These are phyloP conservation scores for Crithidia mellificae DNA, from an alignment of 208 protist genomes.

Conservation along the genomic window DNA sequence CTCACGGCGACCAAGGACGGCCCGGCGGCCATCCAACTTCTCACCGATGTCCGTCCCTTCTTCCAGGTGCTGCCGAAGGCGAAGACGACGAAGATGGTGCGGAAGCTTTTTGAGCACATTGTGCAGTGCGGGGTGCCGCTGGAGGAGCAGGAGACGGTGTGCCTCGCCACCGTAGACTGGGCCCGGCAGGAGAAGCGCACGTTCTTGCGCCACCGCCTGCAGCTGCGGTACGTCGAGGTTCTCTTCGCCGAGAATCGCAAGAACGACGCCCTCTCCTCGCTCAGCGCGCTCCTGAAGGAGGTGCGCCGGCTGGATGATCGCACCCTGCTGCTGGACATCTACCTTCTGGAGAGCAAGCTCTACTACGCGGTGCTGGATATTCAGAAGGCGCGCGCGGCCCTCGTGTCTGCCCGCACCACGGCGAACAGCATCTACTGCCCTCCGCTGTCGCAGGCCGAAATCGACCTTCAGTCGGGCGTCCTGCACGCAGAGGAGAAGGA, in stretches of 20 bases:
- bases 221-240: slow-evolving; percentile 93
- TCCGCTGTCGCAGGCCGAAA: slow-evolving; percentile 96
- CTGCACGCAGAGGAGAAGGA: slow-evolving; percentile 98
- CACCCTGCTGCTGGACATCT: slow-evolving; percentile 97
- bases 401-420: slow-evolving; percentile 96
- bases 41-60: slow-evolving; percentile 66
- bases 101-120: slow-evolving; percentile 85
- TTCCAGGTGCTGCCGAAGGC: slow-evolving; percentile 88
- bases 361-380: slow-evolving; percentile 94
- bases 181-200: slow-evolving; percentile 93
- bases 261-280: slow-evolving; percentile 74
- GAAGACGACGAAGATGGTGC: slow-evolving; percentile 92
- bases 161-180: slow-evolving; percentile 96
- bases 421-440: slow-evolving; percentile 99
- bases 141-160: slow-evolving; percentile 88
- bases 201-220: slow-evolving; percentile 96
- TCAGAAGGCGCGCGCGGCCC: slow-evolving; percentile 92
- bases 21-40: slow-evolving; percentile 62
- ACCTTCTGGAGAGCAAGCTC: slow-evolving; percentile 96
- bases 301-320: slow-evolving; percentile 98
- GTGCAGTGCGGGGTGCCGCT: slow-evolving; percentile 79
- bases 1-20: slow-evolving; percentile 54
- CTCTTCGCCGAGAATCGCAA: slow-evolving; percentile 90
- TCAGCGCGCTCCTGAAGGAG: slow-evolving; percentile 90
- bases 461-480: slow-evolving; percentile 97